phyloP scores from a whole-genome alignment of 768 basidiomycete species.

The Phlebiopsis gigantea region DNA sequence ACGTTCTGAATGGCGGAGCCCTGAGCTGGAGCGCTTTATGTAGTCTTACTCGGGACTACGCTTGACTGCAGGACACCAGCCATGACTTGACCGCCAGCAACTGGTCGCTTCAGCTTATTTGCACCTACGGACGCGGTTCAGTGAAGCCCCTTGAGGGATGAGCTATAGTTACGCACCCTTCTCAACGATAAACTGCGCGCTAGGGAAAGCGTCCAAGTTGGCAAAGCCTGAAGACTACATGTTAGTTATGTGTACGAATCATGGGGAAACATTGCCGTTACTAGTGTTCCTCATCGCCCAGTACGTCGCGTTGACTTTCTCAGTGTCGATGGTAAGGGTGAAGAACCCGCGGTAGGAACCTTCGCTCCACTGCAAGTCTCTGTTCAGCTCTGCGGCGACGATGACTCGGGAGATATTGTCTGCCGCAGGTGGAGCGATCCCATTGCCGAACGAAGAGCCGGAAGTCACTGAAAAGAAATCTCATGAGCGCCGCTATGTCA shows the following conservation, averaged over 20 bases:
- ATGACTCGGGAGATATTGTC: constrained; percentile 32
- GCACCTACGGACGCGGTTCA: constrained; percentile 25
- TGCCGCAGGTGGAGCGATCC: constrained; percentile 33
- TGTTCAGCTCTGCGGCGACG: constrained; percentile 32
- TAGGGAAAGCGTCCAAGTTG: constrained; percentile 41
- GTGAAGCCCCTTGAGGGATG: neutral
- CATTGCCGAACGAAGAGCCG: constrained; percentile 38
- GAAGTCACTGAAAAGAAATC: constrained; percentile 40
- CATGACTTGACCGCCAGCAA: constrained; percentile 39
- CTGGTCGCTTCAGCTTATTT: constrained; percentile 44
- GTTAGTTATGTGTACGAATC: neutral
- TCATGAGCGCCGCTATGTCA: neutral
- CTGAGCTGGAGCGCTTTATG: neutral
- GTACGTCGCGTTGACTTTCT: constrained; percentile 44
- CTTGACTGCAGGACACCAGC: constrained; percentile 40
- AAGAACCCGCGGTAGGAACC: constrained; percentile 57
- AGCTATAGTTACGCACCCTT: constrained; percentile 8
- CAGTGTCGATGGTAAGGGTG: constrained; percentile 43
- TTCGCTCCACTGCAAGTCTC: constrained; percentile 57
- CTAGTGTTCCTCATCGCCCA: constrained; percentile 48
- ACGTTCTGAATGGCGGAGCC: neutral
- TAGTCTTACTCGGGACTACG: neutral
- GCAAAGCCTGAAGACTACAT: constrained; percentile 26
- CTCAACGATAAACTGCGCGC: constrained; percentile 38
- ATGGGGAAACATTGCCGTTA: constrained; percentile 13